phyloP scores from a whole-genome alignment of 345 rosid genomes.

The Pseudoturritis turrita region DNA sequence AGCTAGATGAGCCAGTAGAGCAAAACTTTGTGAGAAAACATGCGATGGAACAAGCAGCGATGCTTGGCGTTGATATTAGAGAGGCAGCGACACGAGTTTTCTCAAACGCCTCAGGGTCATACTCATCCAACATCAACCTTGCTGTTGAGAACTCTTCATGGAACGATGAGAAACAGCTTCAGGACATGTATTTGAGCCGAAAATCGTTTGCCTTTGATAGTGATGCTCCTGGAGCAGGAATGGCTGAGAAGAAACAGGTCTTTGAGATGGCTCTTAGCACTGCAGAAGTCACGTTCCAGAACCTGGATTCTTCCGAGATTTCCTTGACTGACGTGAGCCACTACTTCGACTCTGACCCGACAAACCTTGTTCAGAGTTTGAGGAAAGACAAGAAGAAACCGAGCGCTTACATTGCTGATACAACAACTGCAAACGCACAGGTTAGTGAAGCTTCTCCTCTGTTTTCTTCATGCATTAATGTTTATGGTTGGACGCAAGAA shows the following conservation, averaged over 20 bases:
- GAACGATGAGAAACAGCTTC: slow-evolving; percentile 99
- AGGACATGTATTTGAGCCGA: slow-evolving; percentile 97
- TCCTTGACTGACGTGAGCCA: slow-evolving; percentile 98
- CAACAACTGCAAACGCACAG: slow-evolving; percentile 97
- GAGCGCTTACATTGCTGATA: slow-evolving; percentile 87
- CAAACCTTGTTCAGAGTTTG: slow-evolving; percentile 84
- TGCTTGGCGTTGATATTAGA: slow-evolving; percentile 70
- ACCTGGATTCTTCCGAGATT: slow-evolving; percentile 94
- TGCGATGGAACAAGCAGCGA: slow-evolving; percentile 81
- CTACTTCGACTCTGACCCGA: slow-evolving; percentile 95
- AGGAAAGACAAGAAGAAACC: slow-evolving; percentile 96
- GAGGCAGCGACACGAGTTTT: slow-evolving; percentile 97
- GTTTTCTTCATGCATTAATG: not conserved
- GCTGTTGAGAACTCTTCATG: slow-evolving; percentile 98
- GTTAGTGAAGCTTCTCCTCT: slow-evolving; percentile 36
- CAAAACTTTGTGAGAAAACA: slow-evolving; percentile 89
- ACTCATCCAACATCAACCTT: slow-evolving; percentile 87
- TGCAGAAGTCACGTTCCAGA: slow-evolving; percentile 97
- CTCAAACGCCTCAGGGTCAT: slow-evolving; percentile 97
- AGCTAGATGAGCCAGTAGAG: slow-evolving; percentile 84
- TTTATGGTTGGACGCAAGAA: not conserved
- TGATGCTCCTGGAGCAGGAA: slow-evolving; percentile 95
- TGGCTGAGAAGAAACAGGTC: slow-evolving; percentile 81
- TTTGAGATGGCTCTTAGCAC: slow-evolving; percentile 95
- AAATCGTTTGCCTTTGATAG: slow-evolving; percentile 93